Percentiles rank a stretch among this genome's conserved stretches.
phyloP scores from a whole-genome alignment of 140 eudicot genomes.

The Oenanthe javanica region DNA sequence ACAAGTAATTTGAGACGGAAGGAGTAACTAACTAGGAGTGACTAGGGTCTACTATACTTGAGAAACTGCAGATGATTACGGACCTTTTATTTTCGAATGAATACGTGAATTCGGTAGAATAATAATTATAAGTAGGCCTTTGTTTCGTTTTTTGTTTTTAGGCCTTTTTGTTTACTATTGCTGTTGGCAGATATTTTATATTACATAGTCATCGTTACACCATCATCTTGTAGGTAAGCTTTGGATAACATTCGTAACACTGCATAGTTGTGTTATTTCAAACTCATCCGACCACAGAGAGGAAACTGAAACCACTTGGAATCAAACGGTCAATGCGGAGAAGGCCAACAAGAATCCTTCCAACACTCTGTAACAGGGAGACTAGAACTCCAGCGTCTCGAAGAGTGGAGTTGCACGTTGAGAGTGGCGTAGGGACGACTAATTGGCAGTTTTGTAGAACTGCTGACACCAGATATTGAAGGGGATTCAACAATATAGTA shows the following conservation, averaged over 20 bases:
- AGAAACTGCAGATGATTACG: too few species aligned
- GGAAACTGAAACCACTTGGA: neutral
- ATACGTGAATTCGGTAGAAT: neutral
- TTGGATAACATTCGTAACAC: neutral
- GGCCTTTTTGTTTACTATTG: neutral
- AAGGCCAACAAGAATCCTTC: neutral
- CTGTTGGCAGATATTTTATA: neutral
- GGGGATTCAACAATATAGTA: neutral
- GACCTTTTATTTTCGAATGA: neutral
- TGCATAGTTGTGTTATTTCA: neutral
- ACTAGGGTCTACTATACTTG: too few species aligned
- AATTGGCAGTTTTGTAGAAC: neutral
- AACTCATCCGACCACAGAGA: neutral
- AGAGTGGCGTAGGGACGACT: constrained; percentile 7
- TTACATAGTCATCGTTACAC: neutral
- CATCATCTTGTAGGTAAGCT: neutral
- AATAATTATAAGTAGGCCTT: neutral
- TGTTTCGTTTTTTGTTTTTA: too few species aligned
- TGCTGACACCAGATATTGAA: neutral
- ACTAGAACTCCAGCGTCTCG: neutral
- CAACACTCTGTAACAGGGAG: neutral
- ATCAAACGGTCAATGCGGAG: neutral
- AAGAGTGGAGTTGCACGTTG: neutral
- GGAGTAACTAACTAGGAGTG: too few species aligned
- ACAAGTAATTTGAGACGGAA: too few species aligned